Base-by-base conservation (phyloP, 768 basidiomycete species). In the Agaricus subrufescens region DNA sequence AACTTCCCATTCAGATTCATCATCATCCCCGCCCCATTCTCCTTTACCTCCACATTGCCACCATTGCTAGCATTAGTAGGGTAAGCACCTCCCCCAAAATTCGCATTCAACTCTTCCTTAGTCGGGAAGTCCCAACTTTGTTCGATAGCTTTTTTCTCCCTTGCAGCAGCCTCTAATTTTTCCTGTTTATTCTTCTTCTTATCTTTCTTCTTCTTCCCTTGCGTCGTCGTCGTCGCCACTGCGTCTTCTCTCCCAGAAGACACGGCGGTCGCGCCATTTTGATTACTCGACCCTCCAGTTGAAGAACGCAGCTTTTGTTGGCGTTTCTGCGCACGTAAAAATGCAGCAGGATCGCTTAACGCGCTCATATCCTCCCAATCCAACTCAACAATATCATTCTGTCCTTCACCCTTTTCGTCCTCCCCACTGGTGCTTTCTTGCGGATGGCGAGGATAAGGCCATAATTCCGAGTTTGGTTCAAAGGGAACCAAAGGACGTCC, bases 341-440 rank as follows among this genome's bases (percentile, higher is more conserved):
- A 88, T 9, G 79, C 77, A 47, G 77, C 78, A 2, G 82, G 81
- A 60, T 90, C 84, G 64, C 86, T 88, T 63, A 91, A 67, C 23
- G 85, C 83, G 56, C 86, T 84, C 43, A 80, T 90, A 54, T 90
- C 89, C 4, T 77, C 77, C 62, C 88, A 91, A 65, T 87, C 86
- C 50, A 91, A 81, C 66, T 90, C 89, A 9, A 90, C 78, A 26
- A 91, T 81, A 53, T 87, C 34, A 3, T 11, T 34, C 34, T 34
- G 87, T 3, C 74, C 75, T 4, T 80, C 80, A n/a, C 75, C 74
- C 10, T 56, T 49, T 12, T 56, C 19, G 50, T 60, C 56, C 62
- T 58, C 26, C 53, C 48, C 55, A 64, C 58, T 44, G 26, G 63
- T 64, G 55, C 75, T 75, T 54, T 75, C 70, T 46, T 74, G 69